Base-by-base conservation (phyloP, 139 green algal species). In the Auxenochlorella pyrenoidosa region DNA sequence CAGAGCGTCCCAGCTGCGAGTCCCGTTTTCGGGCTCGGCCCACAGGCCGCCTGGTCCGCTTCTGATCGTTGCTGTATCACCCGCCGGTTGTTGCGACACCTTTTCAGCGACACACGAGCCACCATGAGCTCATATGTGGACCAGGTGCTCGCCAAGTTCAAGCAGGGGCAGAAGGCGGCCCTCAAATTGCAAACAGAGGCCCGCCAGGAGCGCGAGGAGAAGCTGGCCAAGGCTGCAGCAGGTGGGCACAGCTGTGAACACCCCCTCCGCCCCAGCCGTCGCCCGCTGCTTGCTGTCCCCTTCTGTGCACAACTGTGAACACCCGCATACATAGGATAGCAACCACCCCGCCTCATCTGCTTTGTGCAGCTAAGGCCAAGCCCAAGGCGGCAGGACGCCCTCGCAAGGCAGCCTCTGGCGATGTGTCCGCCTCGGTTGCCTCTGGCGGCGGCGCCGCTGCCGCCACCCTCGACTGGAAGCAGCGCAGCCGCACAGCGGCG, bases 201-300 rank as follows among this genome's bases (percentile, higher is more conserved):
- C 3, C 71, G 73, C 8, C 89, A 92, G 80, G 89, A 87, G 73
- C 59, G 89, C 5, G 85, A 90, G 58, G 84, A 87, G 47, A 86
- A 83, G 59, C 43, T 92, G 34, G 54, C 59, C 19, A 82, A 90
- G 41, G 77, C 77, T 26, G 82, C n/a, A n/a, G 40, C 75, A 60
- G 41, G 47, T 83, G 47, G 0, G 76, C 75, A 54, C 47, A 54
- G 47, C 47, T 54, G 47, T 54, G 47, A n/a, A n/a, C n/a, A n/a
- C n/a, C n/a, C n/a, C n/a, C n/a, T n/a, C n/a, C n/a, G n/a, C n/a
- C n/a, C n/a, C n/a, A n/a, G n/a, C n/a, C n/a, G n/a, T n/a, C n/a
- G n/a, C n/a, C n/a, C n/a, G n/a, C n/a, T n/a, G n/a, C n/a, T n/a
- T n/a, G n/a, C n/a, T n/a, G n/a, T n/a, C n/a, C n/a, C n/a, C n/a